Evolutionary conservation across 805 yeast genomes (phyloP), one percentile per base, ranked within the genome.

Genomic region (Scheffersomyces spartinae): DNA sequence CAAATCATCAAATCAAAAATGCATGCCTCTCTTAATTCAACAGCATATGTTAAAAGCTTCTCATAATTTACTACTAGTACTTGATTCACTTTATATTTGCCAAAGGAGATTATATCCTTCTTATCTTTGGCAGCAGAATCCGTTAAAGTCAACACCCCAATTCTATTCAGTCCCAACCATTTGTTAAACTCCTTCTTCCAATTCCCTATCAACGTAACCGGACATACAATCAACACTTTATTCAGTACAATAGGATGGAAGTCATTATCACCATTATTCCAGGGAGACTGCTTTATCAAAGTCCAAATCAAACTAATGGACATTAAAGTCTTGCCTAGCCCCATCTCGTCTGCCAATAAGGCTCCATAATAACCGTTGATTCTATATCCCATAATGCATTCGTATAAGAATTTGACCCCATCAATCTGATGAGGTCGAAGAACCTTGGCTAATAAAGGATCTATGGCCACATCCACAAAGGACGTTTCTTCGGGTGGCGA

Each of bases 11-110:
- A 37, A 45, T 85, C 97, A 33, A 71, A 55, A 1, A 49, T 48
- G n/a, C n/a, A n/a, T 3, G 61, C 61, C 3, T 55, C 46, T 1
- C 56, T 38, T 6, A 80, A 41, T 31, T 78, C 76, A 5, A 60
- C 55, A 13, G 64, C 50, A 39, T 74, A 60, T 9, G 64, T 62
- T 9, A 72, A 47, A 18, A 86, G 57, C 41, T 81, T 81, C 43
- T 91, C 98, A 47, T 91, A 91, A 3, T 95, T 94, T 35, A 85
- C 67, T 6, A 91, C 68, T 41, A 91, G 46, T 1, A 91, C 83
- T 39, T 85, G 93, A 42, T 81, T 80, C 1, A 83, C 84, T 31
- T 67, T 68, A 9, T 84, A 70, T 24, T 63, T 67, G 1, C 76
- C 68, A 45, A 82, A 81, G 23, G 65, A 71, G 13, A 58, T 45